phyloP scores from a whole-genome alignment of 139 green algal species.

The Helicosporidium sp. region DNA sequence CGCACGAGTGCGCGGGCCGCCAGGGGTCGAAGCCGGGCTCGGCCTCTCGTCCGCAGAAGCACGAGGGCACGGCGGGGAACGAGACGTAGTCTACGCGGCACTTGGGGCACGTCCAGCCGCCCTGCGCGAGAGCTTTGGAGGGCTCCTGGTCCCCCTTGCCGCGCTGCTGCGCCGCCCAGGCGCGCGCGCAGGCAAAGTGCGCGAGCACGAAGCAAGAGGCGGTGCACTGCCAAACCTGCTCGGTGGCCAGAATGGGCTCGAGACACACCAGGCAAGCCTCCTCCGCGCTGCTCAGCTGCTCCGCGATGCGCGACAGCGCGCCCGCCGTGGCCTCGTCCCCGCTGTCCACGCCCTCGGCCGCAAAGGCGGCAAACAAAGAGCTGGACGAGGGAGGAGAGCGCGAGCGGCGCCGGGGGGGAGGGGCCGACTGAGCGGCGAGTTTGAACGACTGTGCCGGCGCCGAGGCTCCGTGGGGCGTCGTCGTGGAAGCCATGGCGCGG shows the following conservation, averaged over 20 bases:
- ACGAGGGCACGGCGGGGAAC: conserved; percentile 35
- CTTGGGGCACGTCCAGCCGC: conserved; percentile 58
- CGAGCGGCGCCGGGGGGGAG: no score
- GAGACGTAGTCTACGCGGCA: conserved; percentile 34
- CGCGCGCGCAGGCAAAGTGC: conserved; percentile 48
- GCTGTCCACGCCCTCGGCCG: no score
- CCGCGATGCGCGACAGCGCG: no score
- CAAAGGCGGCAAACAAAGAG: no score
- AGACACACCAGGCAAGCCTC: conserved; percentile 15
- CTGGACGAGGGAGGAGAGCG: no score
- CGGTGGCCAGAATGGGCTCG: conserved; percentile 22
- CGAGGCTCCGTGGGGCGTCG: no score
- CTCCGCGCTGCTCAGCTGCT: conserved; percentile 1
- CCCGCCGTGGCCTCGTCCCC: no score
- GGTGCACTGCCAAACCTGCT: conserved; percentile 44
- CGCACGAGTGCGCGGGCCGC: conserved; percentile 31
- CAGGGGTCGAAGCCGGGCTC: conserved; percentile 34
- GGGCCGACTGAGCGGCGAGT: conserved; percentile 13
- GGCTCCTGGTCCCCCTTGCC: conserved; percentile 12
- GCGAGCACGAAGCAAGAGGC: conserved; percentile 38
- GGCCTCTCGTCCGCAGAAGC: conserved; percentile 48
- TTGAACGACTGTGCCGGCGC: conserved; percentile 9
- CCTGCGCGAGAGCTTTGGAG: neutral
- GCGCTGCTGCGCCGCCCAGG: conserved; percentile 47
- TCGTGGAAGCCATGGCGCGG: no score